Percentiles rank a stretch among this genome's conserved stretches.
These are phyloP conservation scores for Guillardia theta DNA, from an alignment of 78 protist genomes.

Conservation along the genomic window DNA sequence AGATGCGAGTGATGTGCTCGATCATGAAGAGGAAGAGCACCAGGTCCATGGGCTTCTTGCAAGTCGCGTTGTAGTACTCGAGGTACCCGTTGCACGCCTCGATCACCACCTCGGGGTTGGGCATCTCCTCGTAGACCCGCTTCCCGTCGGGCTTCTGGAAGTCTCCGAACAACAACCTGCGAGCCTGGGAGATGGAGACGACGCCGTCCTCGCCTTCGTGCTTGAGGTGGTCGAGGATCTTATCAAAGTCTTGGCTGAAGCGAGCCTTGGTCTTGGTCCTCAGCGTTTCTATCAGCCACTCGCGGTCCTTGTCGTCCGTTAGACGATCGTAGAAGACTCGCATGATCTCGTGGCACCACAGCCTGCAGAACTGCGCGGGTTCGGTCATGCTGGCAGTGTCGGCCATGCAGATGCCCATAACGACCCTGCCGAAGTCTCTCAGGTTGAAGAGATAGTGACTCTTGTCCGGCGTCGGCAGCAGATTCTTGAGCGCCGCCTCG, in stretches of 20 bases:
- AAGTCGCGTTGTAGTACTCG: slow-evolving; percentile 50
- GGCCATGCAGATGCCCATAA: slow-evolving; percentile 68
- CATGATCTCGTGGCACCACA: slow-evolving; percentile 52
- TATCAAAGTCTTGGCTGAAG: not conserved
- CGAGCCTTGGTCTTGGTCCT: not conserved
- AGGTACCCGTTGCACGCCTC: not conserved
- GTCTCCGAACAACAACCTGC: slow-evolving; percentile 68
- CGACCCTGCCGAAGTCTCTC: slow-evolving; percentile 77
- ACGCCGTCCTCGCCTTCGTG: not conserved
- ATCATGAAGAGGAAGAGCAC: slow-evolving; percentile 57
- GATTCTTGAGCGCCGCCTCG: slow-evolving; percentile 15
- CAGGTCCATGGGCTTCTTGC: slow-evolving; percentile 53
- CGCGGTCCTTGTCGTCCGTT: slow-evolving; percentile 56
- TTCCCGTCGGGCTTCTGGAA: slow-evolving; percentile 55
- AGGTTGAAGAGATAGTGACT: slow-evolving; percentile 87
- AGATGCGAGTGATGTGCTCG: slow-evolving; percentile 56
- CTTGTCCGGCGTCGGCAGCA: slow-evolving; percentile 84
- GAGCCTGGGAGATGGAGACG: not conserved
- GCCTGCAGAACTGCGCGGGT: not conserved
- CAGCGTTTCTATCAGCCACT: slow-evolving; percentile 41
- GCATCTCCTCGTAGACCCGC: not conserved
- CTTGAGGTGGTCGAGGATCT: not conserved
- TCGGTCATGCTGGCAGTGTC: not conserved
- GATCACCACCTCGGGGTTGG: not conserved
- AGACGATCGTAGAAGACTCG: slow-evolving; percentile 63